Percentiles rank a stretch among this genome's conserved stretches.
Evolutionary conservation across 2,329 filamentous ascomycete species (phyloP).

Genomic region (Xylaria sp.): DNA sequence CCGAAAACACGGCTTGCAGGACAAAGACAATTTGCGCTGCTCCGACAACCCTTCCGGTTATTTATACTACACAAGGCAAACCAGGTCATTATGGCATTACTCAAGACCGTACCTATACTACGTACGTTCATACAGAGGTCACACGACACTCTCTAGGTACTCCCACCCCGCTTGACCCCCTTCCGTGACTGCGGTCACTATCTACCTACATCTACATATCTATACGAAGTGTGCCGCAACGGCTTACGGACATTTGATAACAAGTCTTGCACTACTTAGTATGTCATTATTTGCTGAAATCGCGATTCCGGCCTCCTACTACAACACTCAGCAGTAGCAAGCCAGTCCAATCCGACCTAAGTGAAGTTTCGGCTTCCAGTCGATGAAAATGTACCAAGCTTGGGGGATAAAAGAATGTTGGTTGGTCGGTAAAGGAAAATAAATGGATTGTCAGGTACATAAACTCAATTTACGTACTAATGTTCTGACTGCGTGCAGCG

Average conservation of each 20-base stretch:
- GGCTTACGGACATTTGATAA: not conserved
- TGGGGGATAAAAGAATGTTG: not conserved
- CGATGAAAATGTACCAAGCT: not conserved
- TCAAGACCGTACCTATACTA: not conserved
- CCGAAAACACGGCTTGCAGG: not conserved
- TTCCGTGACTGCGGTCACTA: not conserved
- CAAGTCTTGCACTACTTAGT: not conserved
- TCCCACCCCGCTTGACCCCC: not conserved
- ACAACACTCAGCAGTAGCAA: not conserved
- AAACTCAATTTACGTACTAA: not conserved
- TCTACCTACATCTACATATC: not conserved
- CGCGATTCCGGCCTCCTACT: not conserved
- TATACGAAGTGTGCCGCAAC: not conserved
- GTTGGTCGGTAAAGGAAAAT: not conserved
- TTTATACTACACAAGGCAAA: not conserved
- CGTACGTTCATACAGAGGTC: not conserved
- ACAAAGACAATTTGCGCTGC: not conserved
- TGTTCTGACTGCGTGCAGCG: too few species aligned
- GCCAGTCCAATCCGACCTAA: not conserved
- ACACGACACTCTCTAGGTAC: not conserved
- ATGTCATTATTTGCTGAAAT: not conserved
- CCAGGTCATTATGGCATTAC: constrained; percentile 5
- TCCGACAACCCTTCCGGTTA: not conserved
- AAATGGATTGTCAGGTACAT: not conserved
- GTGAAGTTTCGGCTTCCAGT: not conserved